phyloP scores from a whole-genome alignment of 257 asterid species.

The Cruciata laevipes region DNA sequence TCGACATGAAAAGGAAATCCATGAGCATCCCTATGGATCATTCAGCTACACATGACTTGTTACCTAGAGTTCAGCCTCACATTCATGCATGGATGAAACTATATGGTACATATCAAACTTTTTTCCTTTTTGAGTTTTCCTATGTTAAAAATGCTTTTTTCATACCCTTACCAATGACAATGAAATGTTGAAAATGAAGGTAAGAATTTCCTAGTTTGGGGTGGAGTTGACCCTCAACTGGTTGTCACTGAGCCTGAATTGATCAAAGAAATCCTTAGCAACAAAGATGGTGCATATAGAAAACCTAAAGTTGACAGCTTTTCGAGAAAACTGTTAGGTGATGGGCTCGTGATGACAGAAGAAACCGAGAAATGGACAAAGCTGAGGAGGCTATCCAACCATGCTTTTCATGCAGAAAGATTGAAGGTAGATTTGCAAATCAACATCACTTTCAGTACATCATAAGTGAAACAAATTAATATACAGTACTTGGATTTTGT shows the following conservation, averaged over 20 bases:
- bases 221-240: conserved; percentile 35
- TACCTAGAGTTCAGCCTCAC: conserved; percentile 47
- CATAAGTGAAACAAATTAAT: background rate
- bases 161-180: background rate
- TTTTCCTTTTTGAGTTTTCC: background rate
- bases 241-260: conserved; percentile 44
- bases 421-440: conserved; percentile 29
- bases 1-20: conserved; percentile 24
- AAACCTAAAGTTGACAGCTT: conserved; percentile 15
- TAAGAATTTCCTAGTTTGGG: conserved; percentile 37
- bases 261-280: conserved; percentile 43
- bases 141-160: background rate
- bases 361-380: conserved; percentile 49
- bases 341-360: conserved; percentile 30
- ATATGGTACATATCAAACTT: conserved; percentile 30
- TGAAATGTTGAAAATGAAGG: conserved; percentile 24
- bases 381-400: conserved; percentile 48
- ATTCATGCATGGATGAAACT: conserved; percentile 37
- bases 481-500: background rate
- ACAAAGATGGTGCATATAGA: conserved; percentile 28
- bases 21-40: conserved; percentile 26
- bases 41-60: conserved; percentile 35
- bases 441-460: too few relatives aligned
- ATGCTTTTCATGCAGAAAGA: conserved; percentile 52
- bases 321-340: conserved; percentile 35